Conservation (phyloP, 2,329 filamentous ascomycete species). For the Drechslerella dactyloides region DNA sequence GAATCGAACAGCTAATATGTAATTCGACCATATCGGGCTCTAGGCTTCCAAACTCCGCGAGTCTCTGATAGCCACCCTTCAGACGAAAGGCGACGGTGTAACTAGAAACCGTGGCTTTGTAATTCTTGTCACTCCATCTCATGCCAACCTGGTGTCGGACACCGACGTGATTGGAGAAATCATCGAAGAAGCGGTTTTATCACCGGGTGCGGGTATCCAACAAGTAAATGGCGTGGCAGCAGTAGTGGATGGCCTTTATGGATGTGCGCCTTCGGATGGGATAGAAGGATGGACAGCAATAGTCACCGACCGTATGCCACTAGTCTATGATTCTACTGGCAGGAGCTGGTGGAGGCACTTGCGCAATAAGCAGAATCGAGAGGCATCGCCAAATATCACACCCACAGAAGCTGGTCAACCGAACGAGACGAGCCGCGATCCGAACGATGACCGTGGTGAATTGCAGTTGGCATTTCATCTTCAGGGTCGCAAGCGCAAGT, state of each 20-base stretch:
- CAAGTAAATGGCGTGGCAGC: constrained; percentile 13
- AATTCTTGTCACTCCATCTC: constrained; percentile 22
- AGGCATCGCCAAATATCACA: not conserved
- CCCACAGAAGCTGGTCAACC: not conserved
- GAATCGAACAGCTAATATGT: not conserved
- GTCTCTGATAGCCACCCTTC: constrained; percentile 10
- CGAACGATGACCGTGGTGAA: constrained; percentile 13
- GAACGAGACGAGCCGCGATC: constrained; percentile 1
- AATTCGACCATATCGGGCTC: not conserved
- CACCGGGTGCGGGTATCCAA: not conserved
- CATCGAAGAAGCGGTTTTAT: constrained; percentile 16
- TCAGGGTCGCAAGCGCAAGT: not conserved
- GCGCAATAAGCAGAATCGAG: not conserved
- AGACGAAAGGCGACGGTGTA: not conserved
- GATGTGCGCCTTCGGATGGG: not conserved
- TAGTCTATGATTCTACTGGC: constrained; percentile 1
- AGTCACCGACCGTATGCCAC: constrained; percentile 9
- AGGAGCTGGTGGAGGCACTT: not conserved
- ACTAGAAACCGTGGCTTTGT: constrained; percentile 8
- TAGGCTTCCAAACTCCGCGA: constrained; percentile 14
- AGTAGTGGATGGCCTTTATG: constrained; percentile 21
- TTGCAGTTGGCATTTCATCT: constrained; percentile 18
- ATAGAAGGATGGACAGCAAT: constrained; percentile 24
- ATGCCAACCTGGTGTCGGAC: constrained; percentile 25
- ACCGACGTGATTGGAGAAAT: constrained; percentile 16